Evolutionary conservation across 2,329 filamentous ascomycete species (phyloP).

Genomic region (Cephalotrichum gorgonifer): DNA sequence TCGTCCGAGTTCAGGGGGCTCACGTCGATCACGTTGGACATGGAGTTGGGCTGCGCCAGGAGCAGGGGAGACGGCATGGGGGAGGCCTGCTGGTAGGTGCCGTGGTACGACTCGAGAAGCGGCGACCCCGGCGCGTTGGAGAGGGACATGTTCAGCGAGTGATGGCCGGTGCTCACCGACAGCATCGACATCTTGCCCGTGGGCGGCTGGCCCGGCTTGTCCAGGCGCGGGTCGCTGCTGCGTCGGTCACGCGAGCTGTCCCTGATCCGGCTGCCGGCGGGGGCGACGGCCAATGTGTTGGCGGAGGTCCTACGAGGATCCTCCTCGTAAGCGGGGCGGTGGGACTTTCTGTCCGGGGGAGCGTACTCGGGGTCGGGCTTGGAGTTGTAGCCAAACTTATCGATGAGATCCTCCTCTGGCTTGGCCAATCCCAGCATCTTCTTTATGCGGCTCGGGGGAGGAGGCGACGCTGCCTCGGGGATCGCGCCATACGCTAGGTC

Average conservation of each 20-base stretch:
- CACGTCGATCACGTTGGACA: slow-evolving; percentile 36
- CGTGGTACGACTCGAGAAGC: slow-evolving; percentile 81
- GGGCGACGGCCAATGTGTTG: slow-evolving; percentile 32
- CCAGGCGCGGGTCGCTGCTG: slow-evolving; percentile 20
- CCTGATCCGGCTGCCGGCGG: slow-evolving; percentile 20
- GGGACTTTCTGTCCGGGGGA: slow-evolving; percentile 11
- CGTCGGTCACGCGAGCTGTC: slow-evolving; percentile 23
- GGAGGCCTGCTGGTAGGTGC: slow-evolving; percentile 88
- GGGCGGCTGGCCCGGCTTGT: slow-evolving; percentile 37
- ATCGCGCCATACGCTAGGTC: slow-evolving; percentile 2
- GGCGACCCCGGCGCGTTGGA: slow-evolving; percentile 65
- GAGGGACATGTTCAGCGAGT: slow-evolving; percentile 29
- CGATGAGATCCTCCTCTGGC: not conserved
- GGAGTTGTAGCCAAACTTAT: slow-evolving; percentile 2
- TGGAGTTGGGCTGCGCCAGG: slow-evolving; percentile 38
- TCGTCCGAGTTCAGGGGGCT: slow-evolving; percentile 43
- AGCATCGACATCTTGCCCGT: slow-evolving; percentile 40
- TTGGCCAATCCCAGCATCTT: not conserved
- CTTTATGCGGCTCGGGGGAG: not conserved
- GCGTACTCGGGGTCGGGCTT: slow-evolving; percentile 5
- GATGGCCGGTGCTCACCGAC: slow-evolving; percentile 36
- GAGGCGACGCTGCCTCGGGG: not conserved
- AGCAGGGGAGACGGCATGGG: slow-evolving; percentile 83
- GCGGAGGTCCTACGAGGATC: slow-evolving; percentile 26
- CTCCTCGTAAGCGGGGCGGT: slow-evolving; percentile 12